Base-by-base conservation (phyloP, 805 yeast genomes). In the Brettanomyces anomalus region DNA sequence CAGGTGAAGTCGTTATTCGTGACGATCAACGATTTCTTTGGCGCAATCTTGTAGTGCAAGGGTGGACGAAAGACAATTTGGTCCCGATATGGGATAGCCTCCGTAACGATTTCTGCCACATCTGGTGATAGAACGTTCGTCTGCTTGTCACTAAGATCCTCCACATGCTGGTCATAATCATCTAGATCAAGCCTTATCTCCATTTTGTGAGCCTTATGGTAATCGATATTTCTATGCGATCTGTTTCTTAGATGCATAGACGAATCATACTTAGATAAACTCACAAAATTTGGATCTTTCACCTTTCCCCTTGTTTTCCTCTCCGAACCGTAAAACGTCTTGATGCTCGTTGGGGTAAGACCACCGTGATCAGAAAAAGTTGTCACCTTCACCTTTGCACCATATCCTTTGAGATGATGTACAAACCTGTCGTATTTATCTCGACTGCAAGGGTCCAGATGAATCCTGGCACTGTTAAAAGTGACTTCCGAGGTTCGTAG, bases 1-100 rank as follows among this genome's bases (percentile, higher is more conserved):
- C 96, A 83, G 47, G 76, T 76, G 58, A 84, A 86, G 56, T 93
- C 98, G 33, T 75, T 70, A 46, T 76, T 72, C 1, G 79, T 70
- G 7, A 90, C 72, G 4, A 72, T 71, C 49, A 84, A 72, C 1
- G 64, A 59, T 34, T 76, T 70, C 4, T 72, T 73, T 50, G 79
- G 81, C 20, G 62, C 57, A 52, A 87, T 79, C 15, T 62, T 63
- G 49, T 74, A 70, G 28, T 65, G 67, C 40, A 84, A 58, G 4
- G 68, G 36, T 3, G 68, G 68, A 5, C 45, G 38, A 32, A 58
- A 61, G 5, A 51, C 45, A 7, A 62, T 47, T 40, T 64, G 68
- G 3, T 61, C 55, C 3, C 50, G 49, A 17, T 46, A 52, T 1
- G 58, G 52, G 11, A 63, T 50, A 36, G 55, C 49, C 39, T 61